Base-by-base conservation (phyloP, 768 basidiomycete species). In the Boletus pseudopeckii region DNA sequence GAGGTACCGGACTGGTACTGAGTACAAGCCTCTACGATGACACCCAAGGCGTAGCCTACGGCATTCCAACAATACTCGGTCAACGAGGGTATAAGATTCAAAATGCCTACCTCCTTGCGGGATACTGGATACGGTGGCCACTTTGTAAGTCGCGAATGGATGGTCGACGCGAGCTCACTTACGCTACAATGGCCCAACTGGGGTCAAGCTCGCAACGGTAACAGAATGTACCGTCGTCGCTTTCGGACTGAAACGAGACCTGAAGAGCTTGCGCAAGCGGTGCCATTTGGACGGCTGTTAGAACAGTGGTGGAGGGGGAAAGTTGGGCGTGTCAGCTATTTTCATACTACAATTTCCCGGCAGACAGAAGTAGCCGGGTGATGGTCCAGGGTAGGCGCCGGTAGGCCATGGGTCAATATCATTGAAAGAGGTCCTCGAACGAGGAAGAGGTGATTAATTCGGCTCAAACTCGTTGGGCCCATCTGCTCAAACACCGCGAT, bases 11-110 rank as follows among this genome's bases (percentile, higher is more conserved):
- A 68, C 64, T 86, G 85, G 52, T 79, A 67, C 46, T 75, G 71
- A 8, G 81, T 72, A 53, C 79, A 82, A 18, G 84, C 77, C 36
- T 85, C 75, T 0, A 87, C 53, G 18, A 82, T 67, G 40, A 81
- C 66, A 1, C 79, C 81, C 15, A 87, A 71, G 17, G 81, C 69
- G 61, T 85, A 86, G 22, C 86, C 85, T 88, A 50, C 9, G 18
- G 22, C 2, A 11, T 40, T 48, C 14, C 37, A 15, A 43, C 28
- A 10, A 33, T 11, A 33, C 1, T 60, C 17, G 38, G 11, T 44
- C 39, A 52, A 43, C 10, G 46, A 9, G 17, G 11, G 8, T 18
- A 26, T 20, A 24, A 32, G 18, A 45, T 26, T 24, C 7, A 40
- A 44, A 17, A 26, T 33, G 7, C 60, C 53, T 46, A 80, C 82